Conservation (phyloP, 129 eudicot genomes). For the Tagetes erecta region DNA sequence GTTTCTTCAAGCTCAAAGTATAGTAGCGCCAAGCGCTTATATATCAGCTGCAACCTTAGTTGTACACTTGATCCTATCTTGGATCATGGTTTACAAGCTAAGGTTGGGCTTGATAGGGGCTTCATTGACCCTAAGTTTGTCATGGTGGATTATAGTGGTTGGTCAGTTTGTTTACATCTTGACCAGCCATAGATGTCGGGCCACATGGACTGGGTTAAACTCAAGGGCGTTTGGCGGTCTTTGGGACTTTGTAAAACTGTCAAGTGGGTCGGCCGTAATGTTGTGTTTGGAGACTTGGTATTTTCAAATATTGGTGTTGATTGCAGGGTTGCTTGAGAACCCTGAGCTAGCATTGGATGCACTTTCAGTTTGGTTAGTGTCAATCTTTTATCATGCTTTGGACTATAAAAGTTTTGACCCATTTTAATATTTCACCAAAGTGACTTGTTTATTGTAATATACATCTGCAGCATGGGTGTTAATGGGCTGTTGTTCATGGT, state of each 20-base stretch:
- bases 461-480: slow-evolving; percentile 54
- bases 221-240: slow-evolving; percentile 63
- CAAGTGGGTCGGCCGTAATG: slow-evolving; percentile 80
- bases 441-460: neutral
- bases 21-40: slow-evolving; percentile 64
- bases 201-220: slow-evolving; percentile 63
- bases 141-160: slow-evolving; percentile 79
- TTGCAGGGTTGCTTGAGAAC: slow-evolving; percentile 62
- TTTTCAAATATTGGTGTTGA: slow-evolving; percentile 57
- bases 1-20: slow-evolving; percentile 73
- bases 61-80: slow-evolving; percentile 53
- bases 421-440: neutral
- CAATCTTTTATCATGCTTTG: neutral
- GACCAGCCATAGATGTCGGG: slow-evolving; percentile 50
- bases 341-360: slow-evolving; percentile 71
- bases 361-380: slow-evolving; percentile 61
- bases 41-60: slow-evolving; percentile 59
- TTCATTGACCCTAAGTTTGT: slow-evolving; percentile 62
- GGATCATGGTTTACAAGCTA: slow-evolving; percentile 60
- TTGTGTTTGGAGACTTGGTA: slow-evolving; percentile 83
- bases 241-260: slow-evolving; percentile 64
- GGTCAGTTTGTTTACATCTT: slow-evolving; percentile 60
- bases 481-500: slow-evolving; percentile 66
- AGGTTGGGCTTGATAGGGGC: slow-evolving; percentile 68
- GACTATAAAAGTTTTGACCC: neutral